Evolutionary conservation across 108 stramenopile species (phyloP).

Genomic region (Fistulifera pelliculosa): DNA sequence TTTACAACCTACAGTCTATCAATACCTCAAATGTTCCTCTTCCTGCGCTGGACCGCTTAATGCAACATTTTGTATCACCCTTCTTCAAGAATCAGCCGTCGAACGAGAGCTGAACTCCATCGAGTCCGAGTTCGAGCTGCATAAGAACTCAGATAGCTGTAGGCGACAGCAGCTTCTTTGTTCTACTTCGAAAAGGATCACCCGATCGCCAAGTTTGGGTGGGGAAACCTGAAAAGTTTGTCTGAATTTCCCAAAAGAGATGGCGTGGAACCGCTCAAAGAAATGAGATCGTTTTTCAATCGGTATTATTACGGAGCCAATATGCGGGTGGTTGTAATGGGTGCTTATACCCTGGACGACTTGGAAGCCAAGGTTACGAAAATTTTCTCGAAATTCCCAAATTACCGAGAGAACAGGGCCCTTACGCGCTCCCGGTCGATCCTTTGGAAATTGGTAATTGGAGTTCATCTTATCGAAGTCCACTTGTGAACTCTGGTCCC

Average conservation of each 20-base stretch:
- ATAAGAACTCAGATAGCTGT: constrained; percentile 63
- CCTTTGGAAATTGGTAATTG: constrained; percentile 9
- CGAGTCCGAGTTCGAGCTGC: constrained; percentile 91
- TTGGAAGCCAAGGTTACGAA: constrained; percentile 58
- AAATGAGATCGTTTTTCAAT: constrained; percentile 63
- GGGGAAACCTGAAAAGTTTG: constrained; percentile 71
- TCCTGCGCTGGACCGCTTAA: constrained; percentile 89
- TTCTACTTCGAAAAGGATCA: constrained; percentile 53
- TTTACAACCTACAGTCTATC: constrained; percentile 90
- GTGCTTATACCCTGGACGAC: constrained; percentile 74
- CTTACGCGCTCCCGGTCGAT: constrained; percentile 4
- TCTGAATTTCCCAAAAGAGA: constrained; percentile 39
- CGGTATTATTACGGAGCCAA: constrained; percentile 77
- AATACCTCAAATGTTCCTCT: constrained; percentile 77
- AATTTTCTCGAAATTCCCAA: constrained; percentile 53
- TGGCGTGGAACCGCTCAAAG: constrained; percentile 54
- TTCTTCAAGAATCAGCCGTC: constrained; percentile 68
- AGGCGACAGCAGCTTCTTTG: constrained; percentile 66
- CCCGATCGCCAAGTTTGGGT: constrained; percentile 64
- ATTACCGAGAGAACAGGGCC: constrained; percentile 18
- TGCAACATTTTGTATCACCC: constrained; percentile 89
- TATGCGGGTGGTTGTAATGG: constrained; percentile 82
- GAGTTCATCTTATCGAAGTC: constrained; percentile 9
- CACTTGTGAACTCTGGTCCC: constrained; percentile 20
- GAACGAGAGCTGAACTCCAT: constrained; percentile 94